Evolutionary conservation across 75 land plant species (phyloP).

Genomic region (Chamaecyparis obtusa): DNA sequence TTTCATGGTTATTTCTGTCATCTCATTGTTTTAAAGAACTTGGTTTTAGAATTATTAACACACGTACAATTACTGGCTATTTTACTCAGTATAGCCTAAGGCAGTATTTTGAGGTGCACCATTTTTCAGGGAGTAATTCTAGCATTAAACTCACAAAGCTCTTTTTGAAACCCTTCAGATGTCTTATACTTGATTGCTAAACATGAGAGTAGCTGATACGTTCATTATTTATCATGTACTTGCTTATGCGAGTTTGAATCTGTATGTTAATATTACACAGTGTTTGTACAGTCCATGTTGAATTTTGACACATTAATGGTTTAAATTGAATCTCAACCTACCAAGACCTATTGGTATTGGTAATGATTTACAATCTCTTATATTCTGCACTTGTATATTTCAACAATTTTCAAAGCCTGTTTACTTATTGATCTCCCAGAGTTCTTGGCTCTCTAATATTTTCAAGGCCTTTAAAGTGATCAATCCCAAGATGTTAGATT

Average conservation of each 20-base stretch:
- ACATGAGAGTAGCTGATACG: background rate
- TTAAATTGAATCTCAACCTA: too few relatives aligned
- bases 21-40: background rate
- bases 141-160: background rate
- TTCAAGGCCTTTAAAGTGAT: too few relatives aligned
- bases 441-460: too few relatives aligned
- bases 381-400: background rate
- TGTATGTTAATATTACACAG: background rate
- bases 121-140: background rate
- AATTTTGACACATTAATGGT: too few relatives aligned
- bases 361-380: background rate
- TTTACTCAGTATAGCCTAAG: background rate
- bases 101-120: background rate
- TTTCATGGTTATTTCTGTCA: background rate
- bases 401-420: background rate
- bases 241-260: background rate
- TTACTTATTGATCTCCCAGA: too few relatives aligned
- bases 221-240: background rate
- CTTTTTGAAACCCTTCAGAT: background rate
- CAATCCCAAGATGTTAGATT: too few relatives aligned
- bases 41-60: background rate
- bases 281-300: background rate
- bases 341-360: too few relatives aligned
- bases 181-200: background rate
- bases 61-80: background rate